Base-by-base conservation (phyloP, 2,329 filamentous ascomycete genomes). In the Arthrobotrys iridis region DNA sequence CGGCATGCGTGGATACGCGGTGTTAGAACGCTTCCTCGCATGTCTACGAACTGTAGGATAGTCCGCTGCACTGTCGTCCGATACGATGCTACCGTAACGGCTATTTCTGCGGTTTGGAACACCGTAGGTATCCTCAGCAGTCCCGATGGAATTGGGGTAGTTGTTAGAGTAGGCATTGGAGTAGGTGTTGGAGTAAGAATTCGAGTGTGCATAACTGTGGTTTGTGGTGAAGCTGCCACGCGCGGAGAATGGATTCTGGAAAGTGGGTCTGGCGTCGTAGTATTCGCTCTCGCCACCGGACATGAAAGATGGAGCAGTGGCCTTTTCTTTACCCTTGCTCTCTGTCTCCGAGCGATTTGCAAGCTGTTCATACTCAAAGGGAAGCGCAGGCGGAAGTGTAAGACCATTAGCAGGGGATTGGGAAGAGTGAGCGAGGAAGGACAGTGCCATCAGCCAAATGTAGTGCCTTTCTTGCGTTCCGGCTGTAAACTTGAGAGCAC, bases 401-500 rank as follows among this genome's bases (percentile, higher is more conserved):
- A 90, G 84, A 13, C 93, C 88, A 60, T 95, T 92, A 1, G 92
- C 91, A 3, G 94, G 86, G 0, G 90, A 89, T 79, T 94, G 90
- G 13, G 90, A 88, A 0, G 93, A 96, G 81, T 97, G 93, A 10
- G 94, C 93, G 30, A 99, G 86, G 87, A 98, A 99, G 0, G 93
- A 97, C 18, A 99, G 85, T 0, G 95, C 93, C 18, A 93, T 97
- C 70, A 99, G 85, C 95, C 95, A 99, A 55, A 97, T 84, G 80
- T 96, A 96, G 82, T 99, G 95, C 13, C 95, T 89, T 78, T 98
- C 95, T 33, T 90, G 85, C 20, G 89, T 90, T 13, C 87, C 85
- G 0, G 95, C 92, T 0, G 95, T 99, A 81, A 99, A 98, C 81
- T 99, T 99, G 68, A 99, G 86, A 0, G 95, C 95, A 79, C 95